These are phyloP conservation scores for Casuarina cunninghamiana DNA, from an alignment of 306 rosid species.

Conservation along the genomic window DNA sequence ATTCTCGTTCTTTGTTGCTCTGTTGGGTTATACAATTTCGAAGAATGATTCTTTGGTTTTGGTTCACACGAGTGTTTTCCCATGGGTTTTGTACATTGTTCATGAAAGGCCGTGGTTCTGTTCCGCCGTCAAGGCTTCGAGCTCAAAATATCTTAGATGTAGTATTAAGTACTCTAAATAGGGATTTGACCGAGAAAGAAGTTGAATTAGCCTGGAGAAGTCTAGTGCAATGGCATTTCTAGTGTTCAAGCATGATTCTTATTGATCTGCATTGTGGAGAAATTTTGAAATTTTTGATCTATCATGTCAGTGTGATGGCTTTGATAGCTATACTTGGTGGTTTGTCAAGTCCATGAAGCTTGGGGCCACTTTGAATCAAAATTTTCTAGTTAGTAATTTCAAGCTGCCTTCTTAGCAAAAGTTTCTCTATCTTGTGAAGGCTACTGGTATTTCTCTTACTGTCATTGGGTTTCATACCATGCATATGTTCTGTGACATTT, in stretches of 20 bases:
- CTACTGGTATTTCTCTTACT: not conserved
- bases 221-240: too few relatives aligned
- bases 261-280: not conserved
- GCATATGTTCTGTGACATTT: not conserved
- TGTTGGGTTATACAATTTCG: not conserved
- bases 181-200: too few relatives aligned
- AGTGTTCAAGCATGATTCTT: not conserved
- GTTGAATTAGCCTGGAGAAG: too few relatives aligned
- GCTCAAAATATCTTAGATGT: too few relatives aligned
- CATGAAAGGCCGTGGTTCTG: not conserved
- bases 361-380: not conserved
- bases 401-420: not conserved
- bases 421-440: not conserved
- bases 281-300: not conserved
- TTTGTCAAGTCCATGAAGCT: not conserved
- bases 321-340: not conserved
- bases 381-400: not conserved
- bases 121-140: too few relatives aligned
- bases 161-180: too few relatives aligned
- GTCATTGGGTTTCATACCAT: not conserved
- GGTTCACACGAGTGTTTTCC: conserved; percentile 2
- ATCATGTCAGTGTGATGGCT: not conserved
- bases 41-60: not conserved
- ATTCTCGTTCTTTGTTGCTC: not conserved
- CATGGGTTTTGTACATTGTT: conserved; percentile 1